Evolutionary conservation across 306 rosid species (phyloP).

Genomic region (Quercus glauca): DNA sequence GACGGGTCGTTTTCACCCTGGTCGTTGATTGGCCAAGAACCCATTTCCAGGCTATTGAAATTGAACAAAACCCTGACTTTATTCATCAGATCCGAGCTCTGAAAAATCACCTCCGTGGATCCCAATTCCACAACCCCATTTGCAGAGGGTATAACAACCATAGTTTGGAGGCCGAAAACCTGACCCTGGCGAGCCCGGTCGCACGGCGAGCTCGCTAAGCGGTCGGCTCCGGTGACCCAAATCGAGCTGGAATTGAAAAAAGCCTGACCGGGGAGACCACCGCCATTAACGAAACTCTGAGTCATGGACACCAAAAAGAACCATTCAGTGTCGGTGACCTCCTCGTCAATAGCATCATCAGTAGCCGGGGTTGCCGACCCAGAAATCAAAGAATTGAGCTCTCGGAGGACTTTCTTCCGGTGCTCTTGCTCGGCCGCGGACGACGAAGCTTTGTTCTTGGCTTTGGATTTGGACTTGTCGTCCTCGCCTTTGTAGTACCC

Average conservation of each 20-base stretch:
- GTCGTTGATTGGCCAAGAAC: slow-evolving; percentile 64
- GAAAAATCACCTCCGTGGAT: slow-evolving; percentile 64
- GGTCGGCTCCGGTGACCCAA: slow-evolving; percentile 66
- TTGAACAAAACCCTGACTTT: slow-evolving; percentile 69
- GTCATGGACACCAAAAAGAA: slow-evolving; percentile 93
- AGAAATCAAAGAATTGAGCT: slow-evolving; percentile 78
- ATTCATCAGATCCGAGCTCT: slow-evolving; percentile 73
- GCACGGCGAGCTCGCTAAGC: slow-evolving; percentile 42
- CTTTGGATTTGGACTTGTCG: slow-evolving; percentile 44
- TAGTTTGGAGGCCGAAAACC: slow-evolving; percentile 61
- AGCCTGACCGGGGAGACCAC: slow-evolving; percentile 72
- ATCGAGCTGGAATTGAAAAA: slow-evolving; percentile 52
- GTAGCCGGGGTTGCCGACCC: slow-evolving; percentile 41
- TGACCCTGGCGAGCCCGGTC: slow-evolving; percentile 79
- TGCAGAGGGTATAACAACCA: slow-evolving; percentile 68
- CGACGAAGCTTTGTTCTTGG: slow-evolving; percentile 10
- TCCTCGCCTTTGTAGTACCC: slow-evolving; percentile 92
- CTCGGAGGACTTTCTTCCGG: slow-evolving; percentile 76
- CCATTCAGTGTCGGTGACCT: slow-evolving; percentile 97
- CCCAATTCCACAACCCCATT: slow-evolving; percentile 91
- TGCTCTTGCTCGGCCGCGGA: slow-evolving; percentile 72
- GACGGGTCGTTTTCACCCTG: slow-evolving; percentile 90
- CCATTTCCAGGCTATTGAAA: slow-evolving; percentile 57
- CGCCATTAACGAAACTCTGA: slow-evolving; percentile 66
- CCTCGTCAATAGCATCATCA: slow-evolving; percentile 71